Conservation (phyloP, 1,284 basidiomycete species). For the Taiwanofungus camphoratus region DNA sequence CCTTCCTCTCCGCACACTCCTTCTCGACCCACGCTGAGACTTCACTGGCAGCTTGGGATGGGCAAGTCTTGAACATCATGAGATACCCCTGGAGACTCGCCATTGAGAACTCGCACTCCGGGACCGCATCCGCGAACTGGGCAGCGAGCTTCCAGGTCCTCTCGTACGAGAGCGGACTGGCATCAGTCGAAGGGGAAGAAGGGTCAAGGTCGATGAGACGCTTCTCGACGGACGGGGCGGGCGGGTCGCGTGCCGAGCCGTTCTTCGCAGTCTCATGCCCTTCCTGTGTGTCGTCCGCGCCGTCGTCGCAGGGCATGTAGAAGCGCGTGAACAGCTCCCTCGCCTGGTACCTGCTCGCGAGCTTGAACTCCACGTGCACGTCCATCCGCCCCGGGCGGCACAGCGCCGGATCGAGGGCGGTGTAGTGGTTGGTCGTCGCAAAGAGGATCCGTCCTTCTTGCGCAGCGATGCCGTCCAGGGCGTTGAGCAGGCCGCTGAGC, state of each 20-base stretch:
- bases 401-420: slow-evolving; percentile 62
- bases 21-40: slow-evolving; percentile 25
- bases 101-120: slow-evolving; percentile 64
- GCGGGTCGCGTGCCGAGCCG: neutral
- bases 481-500: slow-evolving; percentile 68
- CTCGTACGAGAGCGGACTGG: slow-evolving; percentile 30
- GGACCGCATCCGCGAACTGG: slow-evolving; percentile 53
- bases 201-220: no score
- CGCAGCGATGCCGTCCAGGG: slow-evolving; percentile 69
- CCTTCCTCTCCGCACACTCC: slow-evolving; percentile 19
- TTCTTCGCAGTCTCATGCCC: slow-evolving; percentile 9
- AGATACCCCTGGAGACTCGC: slow-evolving; percentile 72
- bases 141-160: slow-evolving; percentile 41
- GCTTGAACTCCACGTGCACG: slow-evolving; percentile 65
- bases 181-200: no score
- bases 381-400: slow-evolving; percentile 78
- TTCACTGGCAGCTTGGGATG: slow-evolving; percentile 46
- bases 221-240: neutral
- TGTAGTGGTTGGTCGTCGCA: slow-evolving; percentile 71
- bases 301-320: slow-evolving; percentile 43
- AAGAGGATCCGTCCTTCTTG: slow-evolving; percentile 74
- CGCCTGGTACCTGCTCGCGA: slow-evolving; percentile 63
- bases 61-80: slow-evolving; percentile 63
- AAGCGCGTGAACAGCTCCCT: slow-evolving; percentile 59
- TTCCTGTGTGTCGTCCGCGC: no score